Percentiles rank a stretch among this genome's conserved stretches.
Conservation (phyloP, 176 grass and related monocot species). For the Triticum turgidum region DNA sequence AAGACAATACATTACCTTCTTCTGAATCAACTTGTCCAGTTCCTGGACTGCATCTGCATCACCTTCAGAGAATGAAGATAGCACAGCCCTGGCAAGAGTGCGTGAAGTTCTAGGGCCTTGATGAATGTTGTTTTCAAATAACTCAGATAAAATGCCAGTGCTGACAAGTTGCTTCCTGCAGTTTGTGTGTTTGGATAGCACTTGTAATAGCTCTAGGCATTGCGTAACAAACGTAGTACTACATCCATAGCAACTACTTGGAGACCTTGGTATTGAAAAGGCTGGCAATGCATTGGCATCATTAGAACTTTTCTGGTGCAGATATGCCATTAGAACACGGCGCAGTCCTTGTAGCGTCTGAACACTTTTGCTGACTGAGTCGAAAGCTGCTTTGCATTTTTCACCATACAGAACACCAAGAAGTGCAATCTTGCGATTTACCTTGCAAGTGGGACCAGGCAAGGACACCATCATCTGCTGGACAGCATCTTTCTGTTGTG, state of each 20-base stretch:
- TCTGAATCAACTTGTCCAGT: conserved; percentile 87
- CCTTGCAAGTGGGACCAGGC: conserved; percentile 92
- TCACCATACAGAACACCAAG: conserved; percentile 96
- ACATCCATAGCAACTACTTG: conserved; percentile 92
- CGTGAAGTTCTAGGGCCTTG: conserved; percentile 76
- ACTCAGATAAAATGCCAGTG: conserved; percentile 81
- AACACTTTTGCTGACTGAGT: conserved; percentile 97
- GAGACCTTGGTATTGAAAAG: conserved; percentile 74
- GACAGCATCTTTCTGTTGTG: conserved; percentile 94
- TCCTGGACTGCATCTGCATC: conserved; percentile 85
- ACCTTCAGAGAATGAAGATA: conserved; percentile 90
- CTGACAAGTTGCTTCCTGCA: conserved; percentile 84
- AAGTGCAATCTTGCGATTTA: conserved; percentile 96
- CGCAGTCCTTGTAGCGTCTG: conserved; percentile 93
- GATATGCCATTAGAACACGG: conserved; percentile 82
- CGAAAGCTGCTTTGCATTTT: conserved; percentile 99
- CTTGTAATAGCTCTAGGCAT: conserved; percentile 90
- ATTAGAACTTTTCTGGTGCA: conserved; percentile 81
- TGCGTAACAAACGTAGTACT: conserved; percentile 89
- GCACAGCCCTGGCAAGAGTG: conserved; percentile 73
- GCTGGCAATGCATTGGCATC: conserved; percentile 41
- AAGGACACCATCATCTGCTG: conserved; percentile 99
- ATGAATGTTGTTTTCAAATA: conserved; percentile 99
- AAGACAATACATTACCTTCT: conserved; percentile 97
- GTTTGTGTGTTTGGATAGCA: conserved; percentile 82